These are phyloP conservation scores for Colletotrichum viniferum DNA, from an alignment of 2,329 filamentous ascomycete genomes.

Conservation along the genomic window DNA sequence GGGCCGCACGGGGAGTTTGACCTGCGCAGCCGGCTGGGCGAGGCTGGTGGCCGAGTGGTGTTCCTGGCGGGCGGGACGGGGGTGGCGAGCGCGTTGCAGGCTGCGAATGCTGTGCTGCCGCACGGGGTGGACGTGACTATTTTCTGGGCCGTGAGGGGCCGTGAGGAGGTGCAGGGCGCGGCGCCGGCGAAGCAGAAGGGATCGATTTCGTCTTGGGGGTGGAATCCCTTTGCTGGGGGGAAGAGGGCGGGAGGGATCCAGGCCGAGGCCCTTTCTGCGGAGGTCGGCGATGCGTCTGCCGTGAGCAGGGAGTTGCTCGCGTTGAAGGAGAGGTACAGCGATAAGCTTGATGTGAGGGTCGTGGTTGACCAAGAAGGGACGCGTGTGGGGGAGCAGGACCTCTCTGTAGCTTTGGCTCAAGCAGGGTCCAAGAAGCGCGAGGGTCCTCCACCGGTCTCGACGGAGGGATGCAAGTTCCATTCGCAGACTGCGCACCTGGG, in stretches of 20 bases:
- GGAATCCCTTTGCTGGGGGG: constrained; percentile 4
- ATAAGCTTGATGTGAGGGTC: constrained; percentile 69
- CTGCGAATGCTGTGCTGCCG: constrained; percentile 66
- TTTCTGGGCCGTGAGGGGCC: constrained; percentile 78
- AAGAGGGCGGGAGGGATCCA: not conserved
- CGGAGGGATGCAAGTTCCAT: constrained; percentile 29
- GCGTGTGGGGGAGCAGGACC: constrained; percentile 60
- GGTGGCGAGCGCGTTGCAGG: constrained; percentile 87
- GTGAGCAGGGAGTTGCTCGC: constrained; percentile 68
- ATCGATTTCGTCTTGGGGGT: constrained; percentile 22
- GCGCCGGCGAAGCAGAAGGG: not conserved
- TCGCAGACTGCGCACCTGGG: constrained; percentile 29
- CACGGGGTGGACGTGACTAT: constrained; percentile 69
- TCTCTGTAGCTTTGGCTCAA: constrained; percentile 41
- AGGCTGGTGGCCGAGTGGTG: constrained; percentile 57
- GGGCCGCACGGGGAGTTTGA: constrained; percentile 78
- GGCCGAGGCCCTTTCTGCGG: constrained; percentile 24
- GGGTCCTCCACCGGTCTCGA: constrained; percentile 40
- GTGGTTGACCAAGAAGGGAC: constrained; percentile 82
- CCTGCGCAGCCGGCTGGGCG: constrained; percentile 39
- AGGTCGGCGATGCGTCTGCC: constrained; percentile 39
- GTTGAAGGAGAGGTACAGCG: constrained; percentile 62
- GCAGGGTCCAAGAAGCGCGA: not conserved
- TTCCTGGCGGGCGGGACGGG: constrained; percentile 94
- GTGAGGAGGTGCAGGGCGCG: constrained; percentile 28